These are phyloP conservation scores for Trichoderma guizhouense DNA, from an alignment of 2,329 filamentous ascomycete species.

Conservation along the genomic window DNA sequence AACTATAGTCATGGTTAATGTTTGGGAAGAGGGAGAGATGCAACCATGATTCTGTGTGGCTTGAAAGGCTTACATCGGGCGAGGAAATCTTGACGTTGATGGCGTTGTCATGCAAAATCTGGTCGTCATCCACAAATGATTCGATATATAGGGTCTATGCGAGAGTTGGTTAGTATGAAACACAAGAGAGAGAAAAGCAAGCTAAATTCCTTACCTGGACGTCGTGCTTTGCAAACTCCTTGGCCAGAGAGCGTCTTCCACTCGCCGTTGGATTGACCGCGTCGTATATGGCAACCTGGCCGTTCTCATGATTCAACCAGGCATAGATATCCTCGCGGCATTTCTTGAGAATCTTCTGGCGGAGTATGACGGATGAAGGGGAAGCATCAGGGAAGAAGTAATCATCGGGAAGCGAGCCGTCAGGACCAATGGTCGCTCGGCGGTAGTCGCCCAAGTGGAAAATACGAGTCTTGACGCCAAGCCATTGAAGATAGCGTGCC, in stretches of 20 bases:
- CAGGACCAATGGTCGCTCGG: slow-evolving; percentile 80
- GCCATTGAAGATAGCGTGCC: slow-evolving; percentile 90
- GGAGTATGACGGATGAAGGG: slow-evolving; percentile 83
- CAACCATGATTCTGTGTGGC: not conserved
- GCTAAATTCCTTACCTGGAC: slow-evolving; percentile 64
- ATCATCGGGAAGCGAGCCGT: slow-evolving; percentile 84
- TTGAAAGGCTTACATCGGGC: slow-evolving; percentile 65
- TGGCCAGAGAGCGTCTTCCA: slow-evolving; percentile 79
- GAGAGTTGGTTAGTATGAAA: not conserved
- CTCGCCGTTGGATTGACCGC: slow-evolving; percentile 89
- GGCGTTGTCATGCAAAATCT: slow-evolving; percentile 93
- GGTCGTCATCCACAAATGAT: slow-evolving; percentile 88
- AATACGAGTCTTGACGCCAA: slow-evolving; percentile 96
- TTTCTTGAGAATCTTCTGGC: slow-evolving; percentile 96
- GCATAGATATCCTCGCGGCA: slow-evolving; percentile 96
- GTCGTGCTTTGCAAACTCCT: slow-evolving; percentile 96
- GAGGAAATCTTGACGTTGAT: slow-evolving; percentile 97
- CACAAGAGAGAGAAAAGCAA: not conserved
- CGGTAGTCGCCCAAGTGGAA: slow-evolving; percentile 98
- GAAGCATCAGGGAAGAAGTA: slow-evolving; percentile 98
- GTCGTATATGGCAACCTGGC: slow-evolving; percentile 97
- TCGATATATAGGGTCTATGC: slow-evolving; percentile 89
- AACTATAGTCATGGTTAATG: slow-evolving; percentile 54
- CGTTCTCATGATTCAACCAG: slow-evolving; percentile 95
- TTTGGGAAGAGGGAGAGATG: not conserved